Evolutionary conservation across 2,329 filamentous ascomycete genomes (phyloP).

Genomic region (Sporothrix dimorphospora): DNA sequence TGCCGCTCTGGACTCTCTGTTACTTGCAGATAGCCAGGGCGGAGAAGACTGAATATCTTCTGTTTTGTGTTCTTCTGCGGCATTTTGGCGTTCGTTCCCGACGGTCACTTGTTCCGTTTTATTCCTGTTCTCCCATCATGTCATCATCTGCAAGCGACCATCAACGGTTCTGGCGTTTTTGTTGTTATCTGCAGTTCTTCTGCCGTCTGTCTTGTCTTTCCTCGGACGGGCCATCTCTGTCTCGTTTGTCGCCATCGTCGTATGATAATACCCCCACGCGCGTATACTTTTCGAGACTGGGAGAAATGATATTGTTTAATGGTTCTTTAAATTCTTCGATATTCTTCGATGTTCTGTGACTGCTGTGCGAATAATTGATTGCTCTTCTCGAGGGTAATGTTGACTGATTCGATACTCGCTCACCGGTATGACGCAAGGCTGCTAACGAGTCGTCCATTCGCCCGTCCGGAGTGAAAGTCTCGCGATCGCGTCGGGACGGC

Average conservation of each 20-base stretch:
- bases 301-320: slow-evolving; percentile 19
- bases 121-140: background rate
- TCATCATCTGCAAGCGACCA: slow-evolving; percentile 16
- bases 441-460: background rate
- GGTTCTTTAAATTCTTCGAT: background rate
- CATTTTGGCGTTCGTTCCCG: slow-evolving; percentile 2
- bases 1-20: too few species aligned
- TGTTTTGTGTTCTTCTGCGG: slow-evolving; percentile 5
- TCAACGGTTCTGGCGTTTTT: slow-evolving; percentile 7
- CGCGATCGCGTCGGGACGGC: background rate
- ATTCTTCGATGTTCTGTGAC: background rate
- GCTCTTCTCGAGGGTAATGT: background rate
- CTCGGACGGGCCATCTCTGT: background rate
- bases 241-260: slow-evolving; percentile 1
- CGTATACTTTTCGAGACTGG: background rate
- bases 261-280: slow-evolving; percentile 24
- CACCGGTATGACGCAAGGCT: background rate
- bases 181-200: background rate
- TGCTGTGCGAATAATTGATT: background rate
- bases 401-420: background rate
- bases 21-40: background rate
- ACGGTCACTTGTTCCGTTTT: slow-evolving; percentile 1
- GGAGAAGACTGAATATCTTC: background rate
- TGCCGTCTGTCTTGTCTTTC: background rate
- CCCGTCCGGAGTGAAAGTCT: too few species aligned